phyloP scores from a whole-genome alignment of 768 basidiomycete species.

The Suillus ampliporus region DNA sequence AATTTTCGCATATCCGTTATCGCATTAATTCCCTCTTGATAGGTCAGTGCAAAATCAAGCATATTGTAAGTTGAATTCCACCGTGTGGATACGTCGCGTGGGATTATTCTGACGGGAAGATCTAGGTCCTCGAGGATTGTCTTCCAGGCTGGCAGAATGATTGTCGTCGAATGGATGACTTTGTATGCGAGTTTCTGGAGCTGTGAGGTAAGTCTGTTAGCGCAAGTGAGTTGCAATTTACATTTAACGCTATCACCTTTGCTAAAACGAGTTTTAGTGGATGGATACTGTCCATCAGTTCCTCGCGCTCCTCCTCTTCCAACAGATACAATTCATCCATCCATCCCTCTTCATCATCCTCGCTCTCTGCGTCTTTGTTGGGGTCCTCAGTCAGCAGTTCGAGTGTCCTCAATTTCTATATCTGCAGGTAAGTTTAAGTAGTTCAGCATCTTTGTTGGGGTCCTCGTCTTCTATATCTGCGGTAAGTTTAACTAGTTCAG shows the following conservation, averaged over 20 bases:
- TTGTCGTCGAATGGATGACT: conserved; percentile 30
- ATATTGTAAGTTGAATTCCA: conserved; percentile 36
- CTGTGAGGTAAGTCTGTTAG: conserved; percentile 12
- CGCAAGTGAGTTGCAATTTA: background rate
- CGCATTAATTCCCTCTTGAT: conserved; percentile 26
- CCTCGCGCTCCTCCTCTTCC: too few relatives aligned
- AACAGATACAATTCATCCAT: too few relatives aligned
- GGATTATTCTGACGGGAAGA: conserved; percentile 12
- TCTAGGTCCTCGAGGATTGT: background rate
- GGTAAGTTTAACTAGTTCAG: too few relatives aligned
- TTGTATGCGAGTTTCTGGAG: conserved; percentile 26
- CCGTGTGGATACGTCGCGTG: conserved; percentile 28
- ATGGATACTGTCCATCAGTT: too few relatives aligned
- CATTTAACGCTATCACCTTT: conserved; percentile 12
- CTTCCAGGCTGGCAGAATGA: conserved; percentile 26
- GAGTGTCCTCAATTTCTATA: too few relatives aligned
- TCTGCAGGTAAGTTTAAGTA: too few relatives aligned
- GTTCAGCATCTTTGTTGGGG: too few relatives aligned
- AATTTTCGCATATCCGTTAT: conserved; percentile 27
- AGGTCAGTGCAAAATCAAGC: conserved; percentile 25
- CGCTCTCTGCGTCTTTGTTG: too few relatives aligned
- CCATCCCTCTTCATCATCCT: too few relatives aligned
- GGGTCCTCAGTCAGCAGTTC: too few relatives aligned
- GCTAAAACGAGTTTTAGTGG: too few relatives aligned
- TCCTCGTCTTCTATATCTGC: too few relatives aligned